Evolutionary conservation across 768 basidiomycete genomes (phyloP), one percentile per base, ranked within the genome.

Genomic region (Rickenella mellea): DNA sequence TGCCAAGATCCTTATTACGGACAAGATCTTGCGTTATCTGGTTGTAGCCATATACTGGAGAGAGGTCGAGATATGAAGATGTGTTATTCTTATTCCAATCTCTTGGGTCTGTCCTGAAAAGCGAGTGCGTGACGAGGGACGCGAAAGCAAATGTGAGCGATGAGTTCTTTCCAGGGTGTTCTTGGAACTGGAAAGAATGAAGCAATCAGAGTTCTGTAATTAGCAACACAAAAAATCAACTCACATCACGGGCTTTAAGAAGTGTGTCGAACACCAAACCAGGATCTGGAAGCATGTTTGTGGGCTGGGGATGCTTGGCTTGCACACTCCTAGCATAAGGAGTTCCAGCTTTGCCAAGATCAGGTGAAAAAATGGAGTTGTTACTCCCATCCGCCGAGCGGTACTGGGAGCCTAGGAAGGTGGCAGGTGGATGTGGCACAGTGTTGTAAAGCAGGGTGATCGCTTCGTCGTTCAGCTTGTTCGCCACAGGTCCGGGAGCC

Each of bases 241-340:
- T 39, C 28, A 50, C 53, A 32, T 60, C 53, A 30, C 56, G 51
- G 3, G 55, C 51, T 35, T 57, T 61, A 22, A 70, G 53, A 11
- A 69, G 60, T 2, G 54, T 36, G 51, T 70, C 68, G 47, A 57
- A 72, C 41, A 60, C 54, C 53, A 70, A 44, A 37, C 58, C 50
- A 44, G 64, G 40, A 46, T 78, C 76, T 11, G 79, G 79, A 2
- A 78, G 66, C 8, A 66, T 57, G 30, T 60, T 53, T 27, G 58
- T 54, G 0, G 71, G 63, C 24, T 70, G 47, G 7, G 66, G 63
- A 27, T 59, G 58, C 37, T 65, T 62, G 22, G 62, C 65, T 47
- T 69, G 71, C 1, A 76, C 74, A 46, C 66, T 71, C 8, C 76
- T 64, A 0, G 76, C 69, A 49, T 83, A 85, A 8, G 83, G 80